Evolutionary conservation across 2,329 filamentous ascomycete species (phyloP), one percentile per base, ranked within the genome.

Genomic region (Microthyrium microscopicum): DNA sequence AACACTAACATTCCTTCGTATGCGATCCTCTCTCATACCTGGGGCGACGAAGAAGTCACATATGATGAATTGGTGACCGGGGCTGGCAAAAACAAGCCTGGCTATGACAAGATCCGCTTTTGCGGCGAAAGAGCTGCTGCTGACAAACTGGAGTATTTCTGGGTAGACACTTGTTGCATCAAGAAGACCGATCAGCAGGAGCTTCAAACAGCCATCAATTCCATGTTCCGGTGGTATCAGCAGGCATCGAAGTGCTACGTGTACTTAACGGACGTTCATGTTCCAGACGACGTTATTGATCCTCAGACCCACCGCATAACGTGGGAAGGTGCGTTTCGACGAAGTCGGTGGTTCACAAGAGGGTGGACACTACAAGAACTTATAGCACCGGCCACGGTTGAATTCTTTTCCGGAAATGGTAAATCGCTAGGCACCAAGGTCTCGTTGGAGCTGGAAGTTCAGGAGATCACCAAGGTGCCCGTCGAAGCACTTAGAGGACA

Each of bases 341-440:
- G 33, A 11, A 44, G 39, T 28, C 40, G 31, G 34, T 44, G 35
- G 40, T 43, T 43, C 32, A 40, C 39, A 29, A 33, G 38, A n/a
- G n/a, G 38, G 24, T 43, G 31, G 38, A 42, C 40, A 26, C 39
- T 43, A 29, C 34, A 44, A 41, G 38, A 43, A 31, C 38, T 44
- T 16, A 33, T 44, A n/a, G 40, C 38, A 9, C 47, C 46, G 2
- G 26, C 26, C 18, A 20, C 40, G 1, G 43, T 48, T 28, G 39
- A 42, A 11, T 51, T 51, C 36, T 46, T 48, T 32, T 41, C 42
- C 24, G 19, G 40, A 19, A 43, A 48, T 21, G 48, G 47, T 43
- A 39, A 40, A 4, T 39, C 41, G 11, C 42, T 51, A 32, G 47
- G 48, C 11, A 45, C 44, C 29, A 51, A 50, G 28, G 30, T 38